phyloP scores from a whole-genome alignment of 495 filamentous ascomycete genomes.

The Tetracladium setigerum region DNA sequence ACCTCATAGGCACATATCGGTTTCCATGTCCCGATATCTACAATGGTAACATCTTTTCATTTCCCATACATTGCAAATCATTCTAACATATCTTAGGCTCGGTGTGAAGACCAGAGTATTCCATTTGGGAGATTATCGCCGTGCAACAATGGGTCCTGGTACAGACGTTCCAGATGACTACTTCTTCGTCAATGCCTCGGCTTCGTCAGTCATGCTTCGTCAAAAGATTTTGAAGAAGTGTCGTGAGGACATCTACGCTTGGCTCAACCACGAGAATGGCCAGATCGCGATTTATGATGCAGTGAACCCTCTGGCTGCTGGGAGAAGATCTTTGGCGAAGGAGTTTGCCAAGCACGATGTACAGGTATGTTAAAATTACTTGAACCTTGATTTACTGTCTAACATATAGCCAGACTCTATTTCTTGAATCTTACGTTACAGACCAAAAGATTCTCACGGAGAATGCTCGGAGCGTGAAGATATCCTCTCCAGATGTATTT shows the following conservation, averaged over 20 bases:
- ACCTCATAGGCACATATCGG: constrained; percentile 71
- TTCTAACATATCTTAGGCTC: constrained; percentile 49
- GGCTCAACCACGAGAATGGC: constrained; percentile 92
- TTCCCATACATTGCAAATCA: not conserved
- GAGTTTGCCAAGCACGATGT: constrained; percentile 96
- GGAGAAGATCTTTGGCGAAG: constrained; percentile 81
- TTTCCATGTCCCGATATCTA: constrained; percentile 90
- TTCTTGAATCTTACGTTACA: constrained; percentile 92
- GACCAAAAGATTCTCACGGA: constrained; percentile 92
- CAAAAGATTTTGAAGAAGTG: constrained; percentile 98
- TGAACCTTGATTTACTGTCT: not conserved
- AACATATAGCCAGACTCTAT: constrained; percentile 61
- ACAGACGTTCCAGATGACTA: constrained; percentile 94
- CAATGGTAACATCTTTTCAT: constrained; percentile 58
- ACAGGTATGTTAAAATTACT: constrained; percentile 51
- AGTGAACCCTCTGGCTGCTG: constrained; percentile 83
- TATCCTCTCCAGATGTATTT: constrained; percentile 76
- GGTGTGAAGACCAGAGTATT: constrained; percentile 98
- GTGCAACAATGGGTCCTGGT: constrained; percentile 78
- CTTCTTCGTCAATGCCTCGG: constrained; percentile 91
- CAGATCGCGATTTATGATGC: constrained; percentile 99
- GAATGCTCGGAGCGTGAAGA: constrained; percentile 95
- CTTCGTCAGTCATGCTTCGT: constrained; percentile 76
- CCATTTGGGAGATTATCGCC: constrained; percentile 93
- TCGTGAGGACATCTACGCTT: constrained; percentile 92